Evolutionary conservation across 83 land plant species (phyloP).

Genomic region (Thuja plicata): DNA sequence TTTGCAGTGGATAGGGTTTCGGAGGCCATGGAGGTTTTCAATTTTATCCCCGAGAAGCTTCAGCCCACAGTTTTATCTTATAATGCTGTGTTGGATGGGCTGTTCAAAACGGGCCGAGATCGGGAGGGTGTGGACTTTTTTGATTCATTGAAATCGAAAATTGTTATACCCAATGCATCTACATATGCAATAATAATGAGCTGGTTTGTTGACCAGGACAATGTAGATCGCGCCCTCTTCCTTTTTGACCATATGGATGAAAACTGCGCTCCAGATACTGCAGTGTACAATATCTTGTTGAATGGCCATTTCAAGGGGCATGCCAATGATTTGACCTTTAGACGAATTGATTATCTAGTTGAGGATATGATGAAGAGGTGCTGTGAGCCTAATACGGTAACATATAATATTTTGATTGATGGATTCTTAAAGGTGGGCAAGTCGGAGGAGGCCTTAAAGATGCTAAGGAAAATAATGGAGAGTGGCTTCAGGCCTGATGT

Average conservation of each 20-base stretch:
- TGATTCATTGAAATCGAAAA: not conserved
- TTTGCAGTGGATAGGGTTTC: not conserved
- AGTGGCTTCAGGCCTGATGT: constrained; percentile 42
- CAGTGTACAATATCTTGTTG: constrained; percentile 31
- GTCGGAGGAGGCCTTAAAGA: constrained; percentile 45
- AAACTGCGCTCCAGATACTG: not conserved
- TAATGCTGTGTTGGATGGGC: not conserved
- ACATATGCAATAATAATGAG: constrained; percentile 59
- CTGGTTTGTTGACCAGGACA: constrained; percentile 44
- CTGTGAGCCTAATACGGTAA: constrained; percentile 48
- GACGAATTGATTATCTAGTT: constrained; percentile 34
- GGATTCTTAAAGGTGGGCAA: constrained; percentile 36
- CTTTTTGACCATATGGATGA: constrained; percentile 4
- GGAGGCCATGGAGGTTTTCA: not conserved
- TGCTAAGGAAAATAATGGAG: constrained; percentile 38
- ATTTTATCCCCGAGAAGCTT: not conserved
- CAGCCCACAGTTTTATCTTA: not conserved
- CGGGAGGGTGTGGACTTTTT: not conserved
- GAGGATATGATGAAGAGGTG: constrained; percentile 50
- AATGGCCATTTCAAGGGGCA: constrained; percentile 45
- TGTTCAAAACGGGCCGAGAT: not conserved
- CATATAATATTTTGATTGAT: constrained; percentile 57
- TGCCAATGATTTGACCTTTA: constrained; percentile 3
- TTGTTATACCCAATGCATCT: constrained; percentile 31
- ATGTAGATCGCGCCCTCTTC: constrained; percentile 51